Percentiles rank a stretch among this genome's conserved stretches.
These are phyloP conservation scores for Pezicula neosporulosa DNA, from an alignment of 2,329 filamentous ascomycete species.

Conservation along the genomic window DNA sequence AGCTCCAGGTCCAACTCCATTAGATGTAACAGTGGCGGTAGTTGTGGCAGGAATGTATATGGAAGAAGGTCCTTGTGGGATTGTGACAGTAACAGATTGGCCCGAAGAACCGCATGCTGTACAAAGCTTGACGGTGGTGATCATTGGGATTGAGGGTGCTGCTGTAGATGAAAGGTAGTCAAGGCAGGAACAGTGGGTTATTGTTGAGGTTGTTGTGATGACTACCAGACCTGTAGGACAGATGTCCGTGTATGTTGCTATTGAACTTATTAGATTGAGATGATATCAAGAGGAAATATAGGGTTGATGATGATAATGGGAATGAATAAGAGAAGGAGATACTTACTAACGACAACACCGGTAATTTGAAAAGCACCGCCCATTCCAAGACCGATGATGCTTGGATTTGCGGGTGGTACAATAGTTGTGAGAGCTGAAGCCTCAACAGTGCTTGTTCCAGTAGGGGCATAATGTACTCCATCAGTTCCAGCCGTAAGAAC, in stretches of 20 bases:
- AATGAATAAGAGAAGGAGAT: too few relatives aligned
- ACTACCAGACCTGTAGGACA: neutral
- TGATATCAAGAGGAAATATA: neutral
- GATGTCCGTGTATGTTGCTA: neutral
- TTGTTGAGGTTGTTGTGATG: neutral
- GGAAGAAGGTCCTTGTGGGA: neutral
- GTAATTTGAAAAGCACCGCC: neutral
- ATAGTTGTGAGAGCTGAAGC: neutral
- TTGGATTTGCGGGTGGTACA: neutral
- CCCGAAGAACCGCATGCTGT: neutral
- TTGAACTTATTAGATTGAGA: neutral
- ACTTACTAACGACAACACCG: neutral
- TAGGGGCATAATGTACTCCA: neutral
- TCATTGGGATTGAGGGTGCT: neutral
- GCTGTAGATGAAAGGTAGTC: neutral
- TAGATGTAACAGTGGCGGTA: neutral
- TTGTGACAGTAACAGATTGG: neutral
- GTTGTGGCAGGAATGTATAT: neutral
- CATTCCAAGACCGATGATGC: neutral
- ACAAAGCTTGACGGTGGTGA: neutral
- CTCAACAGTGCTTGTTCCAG: neutral
- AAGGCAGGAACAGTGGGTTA: neutral
- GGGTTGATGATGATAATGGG: neutral
- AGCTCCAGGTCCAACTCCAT: too few relatives aligned
- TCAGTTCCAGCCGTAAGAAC: neutral